Percentiles rank a stretch among this genome's conserved stretches.
Evolutionary conservation across 2,329 filamentous ascomycete species (phyloP).

Genomic region (Zasmidium cellare): DNA sequence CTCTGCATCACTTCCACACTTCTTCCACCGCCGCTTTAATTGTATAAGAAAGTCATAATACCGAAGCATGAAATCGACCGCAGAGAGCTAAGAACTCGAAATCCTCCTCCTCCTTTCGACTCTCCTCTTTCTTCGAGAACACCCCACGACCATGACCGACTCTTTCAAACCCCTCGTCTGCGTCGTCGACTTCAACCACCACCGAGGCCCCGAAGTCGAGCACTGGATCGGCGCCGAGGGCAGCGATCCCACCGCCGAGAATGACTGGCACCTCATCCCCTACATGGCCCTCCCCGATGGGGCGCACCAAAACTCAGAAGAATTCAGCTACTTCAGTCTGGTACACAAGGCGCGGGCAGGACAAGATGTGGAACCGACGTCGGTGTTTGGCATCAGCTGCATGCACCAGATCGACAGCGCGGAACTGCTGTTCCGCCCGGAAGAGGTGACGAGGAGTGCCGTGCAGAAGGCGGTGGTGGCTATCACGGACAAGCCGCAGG

Average conservation of each 20-base stretch:
- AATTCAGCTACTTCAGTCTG: conserved; percentile 98
- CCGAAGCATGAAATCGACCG: conserved; percentile 3
- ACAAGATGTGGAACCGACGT: conserved; percentile 33
- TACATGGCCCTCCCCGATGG: conserved; percentile 98
- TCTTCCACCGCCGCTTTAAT: not conserved
- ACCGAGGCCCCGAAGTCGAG: conserved; percentile 84
- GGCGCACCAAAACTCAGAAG: conserved; percentile 89
- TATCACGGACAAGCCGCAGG: conserved; percentile 85
- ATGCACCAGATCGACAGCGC: conserved; percentile 85
- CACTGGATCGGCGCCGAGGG: conserved; percentile 82
- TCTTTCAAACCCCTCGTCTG: conserved; percentile 50
- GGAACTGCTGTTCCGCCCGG: conserved; percentile 72
- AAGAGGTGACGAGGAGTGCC: conserved; percentile 93
- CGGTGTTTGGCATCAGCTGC: conserved; percentile 92
- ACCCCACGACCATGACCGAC: conserved; percentile 4
- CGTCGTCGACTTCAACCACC: conserved; percentile 57
- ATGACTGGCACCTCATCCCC: conserved; percentile 87
- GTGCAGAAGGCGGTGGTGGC: conserved; percentile 98
- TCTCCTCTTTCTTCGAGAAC: not conserved
- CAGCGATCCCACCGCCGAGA: conserved; percentile 74
- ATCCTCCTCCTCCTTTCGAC: not conserved
- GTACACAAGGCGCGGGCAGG: conserved; percentile 43
- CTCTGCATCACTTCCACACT: not conserved
- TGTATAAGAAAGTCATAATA: not conserved
- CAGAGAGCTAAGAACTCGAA: conserved; percentile 1